Percentiles rank a stretch among this genome's conserved stretches.
Conservation (phyloP, 2,329 filamentous ascomycete genomes). For the Dendrostoma leiphaemia region DNA sequence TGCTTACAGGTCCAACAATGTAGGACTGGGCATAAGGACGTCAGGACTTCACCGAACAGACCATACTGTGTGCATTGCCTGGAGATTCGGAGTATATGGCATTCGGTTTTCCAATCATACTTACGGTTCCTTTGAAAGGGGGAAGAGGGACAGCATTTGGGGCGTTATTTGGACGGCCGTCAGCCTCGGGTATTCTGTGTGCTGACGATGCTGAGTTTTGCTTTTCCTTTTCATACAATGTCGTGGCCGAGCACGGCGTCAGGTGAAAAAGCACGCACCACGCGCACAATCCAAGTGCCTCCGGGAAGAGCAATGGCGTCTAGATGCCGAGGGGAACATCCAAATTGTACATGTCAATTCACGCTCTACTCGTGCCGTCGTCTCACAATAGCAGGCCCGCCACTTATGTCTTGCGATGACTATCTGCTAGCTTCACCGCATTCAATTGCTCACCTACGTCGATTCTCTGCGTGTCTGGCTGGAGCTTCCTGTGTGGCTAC, state of each 20-base stretch:
- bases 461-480: no score
- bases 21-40: slow-evolving; percentile 21
- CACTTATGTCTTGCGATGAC: not conserved
- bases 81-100: slow-evolving; percentile 9
- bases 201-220: slow-evolving; percentile 3
- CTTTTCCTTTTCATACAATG: slow-evolving; percentile 4
- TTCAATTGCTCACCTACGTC: no score
- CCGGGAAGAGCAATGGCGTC: slow-evolving; percentile 6
- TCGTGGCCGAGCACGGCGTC: slow-evolving; percentile 9
- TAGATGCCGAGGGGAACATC: slow-evolving; percentile 15
- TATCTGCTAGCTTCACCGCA: no score
- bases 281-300: not conserved
- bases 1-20: slow-evolving; percentile 33
- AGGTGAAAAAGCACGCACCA: slow-evolving; percentile 3
- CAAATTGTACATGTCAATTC: slow-evolving; percentile 11
- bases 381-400: not conserved
- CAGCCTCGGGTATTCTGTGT: slow-evolving; percentile 3
- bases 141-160: slow-evolving; percentile 1
- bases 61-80: slow-evolving; percentile 9
- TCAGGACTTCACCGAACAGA: not conserved
- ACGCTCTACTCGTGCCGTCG: not conserved
- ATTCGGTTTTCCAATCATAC: slow-evolving; percentile 4
- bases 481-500: no score
- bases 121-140: not conserved
- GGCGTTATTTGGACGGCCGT: slow-evolving; percentile 13